phyloP scores from a whole-genome alignment of 108 stramenopile genomes.

The Fistulifera pelliculosa region DNA sequence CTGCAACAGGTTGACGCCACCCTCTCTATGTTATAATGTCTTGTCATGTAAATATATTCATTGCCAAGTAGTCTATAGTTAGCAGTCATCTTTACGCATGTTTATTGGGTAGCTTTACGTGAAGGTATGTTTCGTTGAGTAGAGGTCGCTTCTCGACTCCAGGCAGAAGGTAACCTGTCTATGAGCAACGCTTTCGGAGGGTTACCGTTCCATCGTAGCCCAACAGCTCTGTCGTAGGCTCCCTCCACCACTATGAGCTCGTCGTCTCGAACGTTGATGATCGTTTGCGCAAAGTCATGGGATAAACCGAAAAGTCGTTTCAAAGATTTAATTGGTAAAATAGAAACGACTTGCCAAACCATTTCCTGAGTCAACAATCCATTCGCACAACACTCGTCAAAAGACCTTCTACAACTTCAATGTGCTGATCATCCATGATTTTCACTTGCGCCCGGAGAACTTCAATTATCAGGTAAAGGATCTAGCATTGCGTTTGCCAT shows the following conservation, averaged over 20 bases:
- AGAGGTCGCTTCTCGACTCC: constrained; percentile 1
- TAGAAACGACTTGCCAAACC: constrained; percentile 4
- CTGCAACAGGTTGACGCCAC: too few species aligned
- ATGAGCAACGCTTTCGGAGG: constrained; percentile 1
- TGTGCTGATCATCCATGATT: background rate
- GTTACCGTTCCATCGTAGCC: constrained; percentile 2
- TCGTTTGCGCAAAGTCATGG: background rate
- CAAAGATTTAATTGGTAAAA: background rate
- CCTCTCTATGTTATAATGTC: too few species aligned
- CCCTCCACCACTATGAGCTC: background rate
- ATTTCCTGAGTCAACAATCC: constrained; percentile 2
- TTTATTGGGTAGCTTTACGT: too few species aligned
- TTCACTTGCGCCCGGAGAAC: background rate
- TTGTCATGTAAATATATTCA: too few species aligned
- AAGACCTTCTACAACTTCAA: constrained; percentile 4
- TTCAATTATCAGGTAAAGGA: background rate
- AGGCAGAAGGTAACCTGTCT: background rate
- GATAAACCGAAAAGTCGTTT: background rate
- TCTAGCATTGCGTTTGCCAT: background rate
- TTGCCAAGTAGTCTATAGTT: too few species aligned
- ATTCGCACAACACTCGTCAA: background rate
- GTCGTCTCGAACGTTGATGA: background rate
- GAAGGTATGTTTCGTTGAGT: too few species aligned
- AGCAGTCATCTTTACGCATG: too few species aligned
- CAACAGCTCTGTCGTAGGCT: background rate